Conservation (phyloP, 2,329 filamentous ascomycete species). For the Cytospora paraplurivora region DNA sequence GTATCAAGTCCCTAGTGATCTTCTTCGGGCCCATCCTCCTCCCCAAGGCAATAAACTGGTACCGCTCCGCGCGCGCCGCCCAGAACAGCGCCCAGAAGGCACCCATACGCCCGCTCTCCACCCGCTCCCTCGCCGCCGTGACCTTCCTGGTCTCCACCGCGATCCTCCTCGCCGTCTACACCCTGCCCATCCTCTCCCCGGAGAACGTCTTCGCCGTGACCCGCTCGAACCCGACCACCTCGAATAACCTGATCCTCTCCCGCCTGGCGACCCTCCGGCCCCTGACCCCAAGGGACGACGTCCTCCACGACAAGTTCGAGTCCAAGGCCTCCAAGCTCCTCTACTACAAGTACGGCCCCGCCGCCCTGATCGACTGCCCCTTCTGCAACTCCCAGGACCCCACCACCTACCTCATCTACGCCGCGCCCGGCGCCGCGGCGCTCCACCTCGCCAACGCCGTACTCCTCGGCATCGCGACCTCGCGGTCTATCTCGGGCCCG, state of each 20-base stretch:
- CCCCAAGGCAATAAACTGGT: slow-evolving; percentile 65
- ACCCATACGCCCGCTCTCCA: slow-evolving; percentile 58
- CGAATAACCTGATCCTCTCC: slow-evolving; percentile 81
- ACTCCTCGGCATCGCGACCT: slow-evolving; percentile 73
- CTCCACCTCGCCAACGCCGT: slow-evolving; percentile 82
- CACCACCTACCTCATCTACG: slow-evolving; percentile 76
- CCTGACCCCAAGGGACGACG: slow-evolving; percentile 62
- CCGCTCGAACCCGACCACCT: slow-evolving; percentile 78
- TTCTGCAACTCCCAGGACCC: slow-evolving; percentile 78
- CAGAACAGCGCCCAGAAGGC: slow-evolving; percentile 45
- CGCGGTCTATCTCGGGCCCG: slow-evolving; percentile 62
- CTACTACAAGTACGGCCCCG: slow-evolving; percentile 82
- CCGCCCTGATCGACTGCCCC: slow-evolving; percentile 71
- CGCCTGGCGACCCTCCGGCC: slow-evolving; percentile 65
- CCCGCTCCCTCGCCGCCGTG: slow-evolving; percentile 63
- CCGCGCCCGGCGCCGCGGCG: slow-evolving; percentile 69
- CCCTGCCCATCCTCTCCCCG: slow-evolving; percentile 67
- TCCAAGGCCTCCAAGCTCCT: slow-evolving; percentile 73
- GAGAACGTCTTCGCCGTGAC: slow-evolving; percentile 82
- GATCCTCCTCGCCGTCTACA: slow-evolving; percentile 60
- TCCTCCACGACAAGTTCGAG: slow-evolving; percentile 68
- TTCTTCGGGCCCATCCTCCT: slow-evolving; percentile 73
- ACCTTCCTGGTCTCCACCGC: slow-evolving; percentile 49
- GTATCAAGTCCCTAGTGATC: slow-evolving; percentile 57
- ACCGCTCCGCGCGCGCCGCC: slow-evolving; percentile 56